Evolutionary conservation across 2,329 filamentous ascomycete genomes (phyloP), one percentile per base, ranked within the genome.

Genomic region (Fusarium hostae): DNA sequence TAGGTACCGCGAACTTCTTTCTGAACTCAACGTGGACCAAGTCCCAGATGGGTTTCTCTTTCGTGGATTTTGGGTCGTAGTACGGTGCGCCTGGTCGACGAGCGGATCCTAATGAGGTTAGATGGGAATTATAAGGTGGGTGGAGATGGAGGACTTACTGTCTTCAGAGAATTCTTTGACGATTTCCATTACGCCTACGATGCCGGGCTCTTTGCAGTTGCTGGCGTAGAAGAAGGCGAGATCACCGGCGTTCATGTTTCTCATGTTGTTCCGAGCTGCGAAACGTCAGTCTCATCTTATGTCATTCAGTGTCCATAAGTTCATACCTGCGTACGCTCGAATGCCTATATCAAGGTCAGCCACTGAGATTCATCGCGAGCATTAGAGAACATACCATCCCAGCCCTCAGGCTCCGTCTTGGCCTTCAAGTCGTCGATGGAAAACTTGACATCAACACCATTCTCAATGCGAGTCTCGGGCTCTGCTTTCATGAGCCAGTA

Each of bases 141-240:
- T 5, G 18, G 3, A 6, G 9, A 10, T 10, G 6, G 12, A 12
- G 20, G 1, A 81, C 88, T 75, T 82, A 93, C 92, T 83, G 76
- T 99, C 96, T 12, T 93, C 87, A 4, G 91, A 91, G 73, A 94
- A 92, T 78, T 97, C 95, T 71, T 89, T 87, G 20, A 97, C 94
- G 70, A 99, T 92, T 77, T 96, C 92, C 92, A 97, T 95, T 22
- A 91, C 89, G 3, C 95, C 95, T 3, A 91, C 94, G 51, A 98
- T 94, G 5, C 93, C 95, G 0, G 95, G 94, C 28, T 91, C 88
- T 79, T 97, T 97, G 82, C 93, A 96, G 77, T 96, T 97, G 50
- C 93, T 97, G 82, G 98, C 95, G 79, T 98, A 98, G 84, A 99
- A 98, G 83, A 99, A 98, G 30, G 94, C 95, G 35, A 95, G 86